phyloP scores from a whole-genome alignment of 305 asterid species.

The Petunia hybrid region DNA sequence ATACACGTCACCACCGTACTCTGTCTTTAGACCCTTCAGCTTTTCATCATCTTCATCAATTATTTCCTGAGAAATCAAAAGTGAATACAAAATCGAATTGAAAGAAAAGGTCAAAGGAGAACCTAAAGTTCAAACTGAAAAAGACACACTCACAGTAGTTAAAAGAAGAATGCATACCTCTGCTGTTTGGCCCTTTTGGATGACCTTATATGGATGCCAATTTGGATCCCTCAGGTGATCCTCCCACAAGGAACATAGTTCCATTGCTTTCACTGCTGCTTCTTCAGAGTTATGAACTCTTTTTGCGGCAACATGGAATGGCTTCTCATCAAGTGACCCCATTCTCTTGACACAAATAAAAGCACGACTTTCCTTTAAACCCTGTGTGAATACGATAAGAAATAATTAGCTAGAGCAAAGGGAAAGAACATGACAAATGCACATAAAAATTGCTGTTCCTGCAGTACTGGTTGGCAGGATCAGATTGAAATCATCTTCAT shows the following conservation, averaged over 20 bases:
- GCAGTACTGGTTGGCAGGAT: background rate
- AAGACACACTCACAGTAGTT: background rate
- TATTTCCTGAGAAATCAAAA: conserved; percentile 51
- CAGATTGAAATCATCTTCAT: conserved; percentile 15
- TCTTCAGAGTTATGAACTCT: conserved; percentile 45
- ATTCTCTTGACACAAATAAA: conserved; percentile 67
- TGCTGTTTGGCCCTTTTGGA: conserved; percentile 50
- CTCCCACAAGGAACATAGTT: conserved; percentile 68
- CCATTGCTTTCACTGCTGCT: conserved; percentile 45
- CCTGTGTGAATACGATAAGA: conserved; percentile 40
- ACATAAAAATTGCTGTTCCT: background rate
- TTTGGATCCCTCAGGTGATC: conserved; percentile 66
- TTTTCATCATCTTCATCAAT: conserved; percentile 69
- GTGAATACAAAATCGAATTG: background rate
- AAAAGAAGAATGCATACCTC: conserved; percentile 52
- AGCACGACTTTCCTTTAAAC: conserved; percentile 53
- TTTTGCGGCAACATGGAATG: conserved; percentile 52
- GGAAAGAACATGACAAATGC: conserved; percentile 5
- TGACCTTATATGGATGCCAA: conserved; percentile 76
- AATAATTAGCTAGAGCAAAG: background rate
- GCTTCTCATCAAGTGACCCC: conserved; percentile 69
- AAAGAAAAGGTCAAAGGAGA: background rate
- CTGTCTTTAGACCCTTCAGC: conserved; percentile 55
- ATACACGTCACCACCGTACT: conserved; percentile 60
- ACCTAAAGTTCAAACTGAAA: background rate